Percentiles rank a stretch among this genome's conserved stretches.
Conservation (phyloP, 2,329 filamentous ascomycete genomes). For the Ophiobolus disseminans region DNA sequence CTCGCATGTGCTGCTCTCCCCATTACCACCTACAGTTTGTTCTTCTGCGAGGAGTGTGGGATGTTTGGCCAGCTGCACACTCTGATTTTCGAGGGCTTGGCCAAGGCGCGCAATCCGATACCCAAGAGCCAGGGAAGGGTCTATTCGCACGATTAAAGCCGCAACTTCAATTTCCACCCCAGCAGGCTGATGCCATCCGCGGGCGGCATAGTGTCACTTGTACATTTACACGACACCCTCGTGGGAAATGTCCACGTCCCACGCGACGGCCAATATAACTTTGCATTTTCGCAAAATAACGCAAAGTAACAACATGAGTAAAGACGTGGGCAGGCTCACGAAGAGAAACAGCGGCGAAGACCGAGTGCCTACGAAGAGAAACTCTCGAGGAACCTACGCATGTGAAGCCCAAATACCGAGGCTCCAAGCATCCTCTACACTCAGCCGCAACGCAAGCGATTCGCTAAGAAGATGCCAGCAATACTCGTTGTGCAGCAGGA, state of each 20-base stretch:
- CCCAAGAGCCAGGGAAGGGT: constrained; percentile 11
- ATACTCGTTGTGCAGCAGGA: not conserved
- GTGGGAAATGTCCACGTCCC: not conserved
- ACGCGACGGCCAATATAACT: too few species aligned
- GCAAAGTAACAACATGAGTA: too few species aligned
- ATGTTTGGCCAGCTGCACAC: not conserved
- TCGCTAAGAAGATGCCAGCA: not conserved
- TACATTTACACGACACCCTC: not conserved
- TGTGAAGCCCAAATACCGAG: not conserved
- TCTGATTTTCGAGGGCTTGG: not conserved
- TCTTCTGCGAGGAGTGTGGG: not conserved
- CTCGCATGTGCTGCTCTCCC: not conserved
- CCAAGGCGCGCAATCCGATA: constrained; percentile 6
- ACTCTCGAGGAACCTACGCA: too few species aligned
- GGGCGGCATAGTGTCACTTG: not conserved
- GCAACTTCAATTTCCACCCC: constrained; percentile 14
- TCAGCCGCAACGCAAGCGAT: constrained; percentile 3
- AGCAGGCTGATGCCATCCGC: not conserved
- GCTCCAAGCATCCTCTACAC: not conserved
- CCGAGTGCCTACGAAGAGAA: not conserved
- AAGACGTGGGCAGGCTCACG: too few species aligned
- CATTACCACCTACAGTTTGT: not conserved
- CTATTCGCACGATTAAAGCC: constrained; percentile 14
- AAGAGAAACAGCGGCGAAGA: too few species aligned
- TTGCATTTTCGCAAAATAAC: too few species aligned